Base-by-base conservation (phyloP, 202 grass and related monocot genomes). In the Saccharum hybrid region DNA sequence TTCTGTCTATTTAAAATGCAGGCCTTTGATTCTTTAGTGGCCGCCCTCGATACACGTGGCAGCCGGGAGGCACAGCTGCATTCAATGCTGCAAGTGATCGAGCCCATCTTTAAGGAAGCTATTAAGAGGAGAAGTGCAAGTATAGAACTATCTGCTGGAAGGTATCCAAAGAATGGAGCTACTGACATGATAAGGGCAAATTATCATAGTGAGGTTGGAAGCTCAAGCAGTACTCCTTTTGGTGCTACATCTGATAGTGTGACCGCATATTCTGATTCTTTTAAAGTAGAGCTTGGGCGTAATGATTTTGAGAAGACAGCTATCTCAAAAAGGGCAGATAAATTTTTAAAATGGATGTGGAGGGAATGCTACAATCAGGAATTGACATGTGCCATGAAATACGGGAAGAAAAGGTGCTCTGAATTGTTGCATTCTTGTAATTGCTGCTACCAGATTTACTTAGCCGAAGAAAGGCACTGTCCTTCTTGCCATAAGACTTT, bases 71-170 rank as follows among this genome's bases (percentile, higher is more conserved):
- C 95, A 40, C 90, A 98, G 60, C 76, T 98, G 38, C 93, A 92
- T 87, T 98, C 93, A 38, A 94, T 98, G 96, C 74, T 98, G 77
- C 89, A 90, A 88, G 87, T 84, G 74, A 93, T 96, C 48, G 96
- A 98, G 60, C 49, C 88, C 66, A 94, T 88, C 28, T 96, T 98
- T 76, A 98, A 89, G 64, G 90, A 98, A 90, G 91, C 89, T 48
- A 91, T 95, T 87, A 96, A 87, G 78, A 85, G n/a, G n/a, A n/a
- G 48, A 36, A 68, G 46, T 21, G 18, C 49, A 60, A 49, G 30
- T 61, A 64, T 66, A 68, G 72, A 77, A 69, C 79, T 85, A 59
- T 83, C 78, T 57, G 41, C 51, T 85, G 87, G 81, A 89, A 86
- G 81, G 66, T 68, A 85, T 87, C 60, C 81, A 63, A 91, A 89